These are phyloP conservation scores for Typha latifolia DNA, from an alignment of 176 grass and related monocot genomes.

Conservation along the genomic window DNA sequence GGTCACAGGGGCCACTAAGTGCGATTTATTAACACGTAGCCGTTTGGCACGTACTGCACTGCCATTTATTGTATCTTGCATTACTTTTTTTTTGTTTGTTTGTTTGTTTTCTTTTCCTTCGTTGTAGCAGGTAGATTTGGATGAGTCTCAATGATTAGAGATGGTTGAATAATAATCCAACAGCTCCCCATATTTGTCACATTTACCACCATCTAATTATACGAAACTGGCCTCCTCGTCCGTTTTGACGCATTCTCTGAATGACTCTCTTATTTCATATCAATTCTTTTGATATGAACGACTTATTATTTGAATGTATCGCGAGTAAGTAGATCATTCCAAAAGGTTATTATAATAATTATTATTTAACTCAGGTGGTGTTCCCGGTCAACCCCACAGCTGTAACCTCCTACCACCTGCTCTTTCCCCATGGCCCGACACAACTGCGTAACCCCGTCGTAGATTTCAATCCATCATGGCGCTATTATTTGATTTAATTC, in stretches of 20 bases:
- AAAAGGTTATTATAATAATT: too few species aligned
- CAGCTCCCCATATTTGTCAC: too few species aligned
- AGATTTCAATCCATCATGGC: constrained; percentile 42
- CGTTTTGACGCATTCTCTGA: too few species aligned
- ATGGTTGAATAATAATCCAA: too few species aligned
- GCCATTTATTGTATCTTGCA: constrained; percentile 25
- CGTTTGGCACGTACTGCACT: constrained; percentile 40
- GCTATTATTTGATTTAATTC: constrained; percentile 37
- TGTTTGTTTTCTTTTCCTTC: constrained; percentile 24
- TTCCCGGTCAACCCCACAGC: constrained; percentile 1
- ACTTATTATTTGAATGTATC: too few species aligned
- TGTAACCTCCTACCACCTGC: constrained; percentile 1
- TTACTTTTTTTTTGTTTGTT: neutral
- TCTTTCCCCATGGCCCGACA: constrained; percentile 28
- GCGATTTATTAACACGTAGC: constrained; percentile 70
- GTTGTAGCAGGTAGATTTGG: too few species aligned
- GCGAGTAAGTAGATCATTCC: too few species aligned
- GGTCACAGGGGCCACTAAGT: constrained; percentile 34
- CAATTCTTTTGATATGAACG: too few species aligned
- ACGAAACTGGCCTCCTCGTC: too few species aligned
- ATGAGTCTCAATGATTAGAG: too few species aligned
- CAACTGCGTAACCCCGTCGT: constrained; percentile 17
- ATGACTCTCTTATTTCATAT: too few species aligned
- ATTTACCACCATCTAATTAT: too few species aligned
- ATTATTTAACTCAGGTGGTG: neutral